These are phyloP conservation scores for Verticillium nonalfalfae DNA, from an alignment of 2,329 filamentous ascomycete genomes.

Conservation along the genomic window DNA sequence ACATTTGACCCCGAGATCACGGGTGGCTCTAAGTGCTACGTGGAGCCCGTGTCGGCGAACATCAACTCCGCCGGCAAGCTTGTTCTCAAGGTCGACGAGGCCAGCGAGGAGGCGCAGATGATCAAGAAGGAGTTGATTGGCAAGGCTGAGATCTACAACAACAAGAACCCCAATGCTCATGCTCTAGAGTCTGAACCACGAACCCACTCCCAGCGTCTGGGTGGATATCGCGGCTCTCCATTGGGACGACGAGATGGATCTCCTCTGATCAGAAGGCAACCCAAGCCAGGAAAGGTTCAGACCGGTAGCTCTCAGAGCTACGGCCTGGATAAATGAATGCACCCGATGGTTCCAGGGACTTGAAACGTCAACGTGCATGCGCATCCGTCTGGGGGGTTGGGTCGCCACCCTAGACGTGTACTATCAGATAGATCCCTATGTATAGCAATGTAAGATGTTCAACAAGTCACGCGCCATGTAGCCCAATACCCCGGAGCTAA, in stretches of 20 bases:
- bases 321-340: not conserved
- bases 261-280: not conserved
- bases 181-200: not conserved
- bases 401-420: not conserved
- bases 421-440: conserved; percentile 1
- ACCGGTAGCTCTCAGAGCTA: not conserved
- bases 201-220: not conserved
- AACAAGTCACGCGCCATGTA: not conserved
- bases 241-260: not conserved
- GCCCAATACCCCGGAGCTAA: too few species aligned
- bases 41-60: conserved; percentile 35
- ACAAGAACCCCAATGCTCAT: not conserved
- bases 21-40: conserved; percentile 50
- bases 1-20: conserved; percentile 37
- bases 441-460: conserved; percentile 2
- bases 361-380: not conserved
- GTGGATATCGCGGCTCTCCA: not conserved
- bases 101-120: conserved; percentile 28
- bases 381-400: not conserved
- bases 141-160: conserved; percentile 23
- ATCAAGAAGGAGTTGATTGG: conserved; percentile 41
- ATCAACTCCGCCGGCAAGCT: conserved; percentile 46
- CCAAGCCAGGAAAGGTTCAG: not conserved
- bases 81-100: conserved; percentile 33
- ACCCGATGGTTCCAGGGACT: not conserved